Conservation (phyloP, 371 early-diverging fungal genomes). For the Sporodiniella umbellata region DNA sequence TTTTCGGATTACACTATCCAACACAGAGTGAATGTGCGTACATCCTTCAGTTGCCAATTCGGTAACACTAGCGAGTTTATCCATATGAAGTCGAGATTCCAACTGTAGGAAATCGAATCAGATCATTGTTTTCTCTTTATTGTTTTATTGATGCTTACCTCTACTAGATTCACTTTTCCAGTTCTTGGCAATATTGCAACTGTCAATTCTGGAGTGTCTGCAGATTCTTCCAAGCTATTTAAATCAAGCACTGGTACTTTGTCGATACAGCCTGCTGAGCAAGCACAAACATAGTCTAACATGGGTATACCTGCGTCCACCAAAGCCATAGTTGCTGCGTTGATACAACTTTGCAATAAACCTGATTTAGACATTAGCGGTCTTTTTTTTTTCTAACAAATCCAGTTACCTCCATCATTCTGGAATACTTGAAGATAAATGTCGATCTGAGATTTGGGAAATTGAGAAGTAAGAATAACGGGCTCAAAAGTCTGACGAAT, state of each 20-base stretch:
- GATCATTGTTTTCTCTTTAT: background rate
- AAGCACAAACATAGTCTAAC: conserved; percentile 92
- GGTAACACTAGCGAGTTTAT: conserved; percentile 77
- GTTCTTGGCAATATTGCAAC: conserved; percentile 83
- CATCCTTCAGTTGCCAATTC: conserved; percentile 83
- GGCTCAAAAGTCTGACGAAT: conserved; percentile 92
- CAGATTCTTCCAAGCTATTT: conserved; percentile 85
- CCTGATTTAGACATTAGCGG: conserved; percentile 18
- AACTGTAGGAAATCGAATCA: conserved; percentile 50
- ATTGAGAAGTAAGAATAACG: conserved; percentile 72
- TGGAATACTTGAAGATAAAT: conserved; percentile 91
- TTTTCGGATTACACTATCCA: conserved; percentile 77
- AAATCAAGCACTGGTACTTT: conserved; percentile 82
- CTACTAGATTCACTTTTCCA: conserved; percentile 75
- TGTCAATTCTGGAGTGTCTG: conserved; percentile 86
- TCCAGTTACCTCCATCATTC: conserved; percentile 78
- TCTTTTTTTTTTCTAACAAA: background rate
- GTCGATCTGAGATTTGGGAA: conserved; percentile 87
- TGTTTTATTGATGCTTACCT: conserved; percentile 40
- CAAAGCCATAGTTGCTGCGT: conserved; percentile 92
- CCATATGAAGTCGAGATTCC: conserved; percentile 86
- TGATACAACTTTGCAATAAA: conserved; percentile 80
- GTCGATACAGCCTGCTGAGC: conserved; percentile 88
- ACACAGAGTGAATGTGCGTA: conserved; percentile 67
- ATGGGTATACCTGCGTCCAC: conserved; percentile 98